Base-by-base conservation (phyloP, 257 asterid genomes). In the Nicotiana tabacum region DNA sequence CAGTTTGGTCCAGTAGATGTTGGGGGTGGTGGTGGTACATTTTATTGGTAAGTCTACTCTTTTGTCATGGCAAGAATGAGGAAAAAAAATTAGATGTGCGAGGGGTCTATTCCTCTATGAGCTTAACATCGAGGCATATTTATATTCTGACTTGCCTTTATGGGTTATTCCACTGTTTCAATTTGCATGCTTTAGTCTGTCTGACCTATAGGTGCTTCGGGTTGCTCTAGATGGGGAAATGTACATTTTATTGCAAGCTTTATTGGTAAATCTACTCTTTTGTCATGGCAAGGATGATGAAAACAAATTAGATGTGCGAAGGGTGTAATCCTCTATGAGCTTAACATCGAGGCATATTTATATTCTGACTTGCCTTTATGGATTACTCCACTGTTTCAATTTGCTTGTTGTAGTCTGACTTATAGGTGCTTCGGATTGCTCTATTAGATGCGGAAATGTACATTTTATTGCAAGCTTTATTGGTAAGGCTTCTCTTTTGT, bases 321-420 rank as follows among this genome's bases (percentile, higher is more conserved):
- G 2, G 68, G 68, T 62, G 8, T 3, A 62, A 24, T 24, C 68
- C 68, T 10, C 68, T 9, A 62, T 62, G 68, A 62, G 35, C 68
- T 62, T 29, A 62, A 21, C 16, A 81, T 29, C 56, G 69, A 83
- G 62, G 89, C 89, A 29, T 86, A 86, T 81, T 83, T 82, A 84
- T 83, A 7, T 0, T 58, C 29, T 9, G 12, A 51, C 56, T 10
- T 51, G 17, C 17, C 17, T 1, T 48, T 10, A 51, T 3, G 4
- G 13, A 17, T 21, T 57, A 57, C 62, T 57, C 39, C 7, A 5
- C 8, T 21, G 1, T 56, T 16, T 56, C 61, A 51, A 11, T 48
- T 48, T 48, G 56, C 39, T 35, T 35, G 6, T 6, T 4, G 39
- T 35, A 5, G 35, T 35, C 1, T 35, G 43, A 35, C 43, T 5